phyloP scores from a whole-genome alignment of 2,329 filamentous ascomycete genomes.

The Ophiostoma sp. region DNA sequence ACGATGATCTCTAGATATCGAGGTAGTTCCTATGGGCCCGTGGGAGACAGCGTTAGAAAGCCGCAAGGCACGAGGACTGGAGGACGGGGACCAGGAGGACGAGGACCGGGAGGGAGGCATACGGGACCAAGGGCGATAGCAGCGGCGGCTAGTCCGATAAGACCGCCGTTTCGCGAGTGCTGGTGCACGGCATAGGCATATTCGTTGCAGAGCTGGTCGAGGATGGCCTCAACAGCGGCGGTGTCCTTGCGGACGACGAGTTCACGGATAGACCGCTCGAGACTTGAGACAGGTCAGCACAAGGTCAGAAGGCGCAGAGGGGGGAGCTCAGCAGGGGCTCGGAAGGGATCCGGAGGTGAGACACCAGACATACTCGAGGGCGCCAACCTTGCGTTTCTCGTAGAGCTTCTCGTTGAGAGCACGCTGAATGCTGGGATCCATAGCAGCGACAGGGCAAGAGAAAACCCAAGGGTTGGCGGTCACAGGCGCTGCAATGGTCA shows the following conservation, averaged over 20 bases:
- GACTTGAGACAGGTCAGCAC: conserved; percentile 44
- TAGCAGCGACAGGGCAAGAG: conserved; percentile 35
- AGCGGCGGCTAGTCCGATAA: conserved; percentile 91
- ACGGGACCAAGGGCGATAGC: conserved; percentile 92
- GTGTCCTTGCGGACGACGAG: conserved; percentile 71
- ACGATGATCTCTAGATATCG: conserved; percentile 91
- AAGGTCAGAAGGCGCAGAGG: conserved; percentile 9
- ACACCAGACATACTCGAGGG: conserved; percentile 69
- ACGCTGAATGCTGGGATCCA: conserved; percentile 87
- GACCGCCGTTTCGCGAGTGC: conserved; percentile 89
- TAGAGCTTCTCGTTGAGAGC: conserved; percentile 97
- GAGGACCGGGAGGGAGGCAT: conserved; percentile 27
- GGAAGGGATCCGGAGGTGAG: background rate
- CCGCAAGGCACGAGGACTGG: background rate
- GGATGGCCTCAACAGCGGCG: conserved; percentile 74
- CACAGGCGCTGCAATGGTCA: background rate
- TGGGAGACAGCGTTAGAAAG: background rate
- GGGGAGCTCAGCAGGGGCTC: too few species aligned
- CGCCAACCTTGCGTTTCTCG: conserved; percentile 93
- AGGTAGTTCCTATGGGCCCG: conserved; percentile 65
- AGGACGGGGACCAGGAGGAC: too few species aligned
- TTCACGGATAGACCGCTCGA: conserved; percentile 86
- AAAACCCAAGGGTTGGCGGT: background rate
- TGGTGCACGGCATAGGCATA: conserved; percentile 97
- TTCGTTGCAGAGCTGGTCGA: conserved; percentile 94